phyloP scores from a whole-genome alignment of 495 filamentous ascomycete genomes.

The Rusavskia elegans region DNA sequence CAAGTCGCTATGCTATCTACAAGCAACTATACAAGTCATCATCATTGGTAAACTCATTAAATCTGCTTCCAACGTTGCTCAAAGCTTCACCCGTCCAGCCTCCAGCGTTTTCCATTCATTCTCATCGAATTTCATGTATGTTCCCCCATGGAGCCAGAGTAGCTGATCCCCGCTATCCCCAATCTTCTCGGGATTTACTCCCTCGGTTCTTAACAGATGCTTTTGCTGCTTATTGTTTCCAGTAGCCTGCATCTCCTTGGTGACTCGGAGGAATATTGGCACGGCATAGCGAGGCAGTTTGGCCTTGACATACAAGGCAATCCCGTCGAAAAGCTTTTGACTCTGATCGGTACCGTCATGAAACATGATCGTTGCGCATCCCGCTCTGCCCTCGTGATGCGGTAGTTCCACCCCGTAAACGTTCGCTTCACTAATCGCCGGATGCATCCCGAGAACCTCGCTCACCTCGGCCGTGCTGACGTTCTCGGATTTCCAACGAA shows the following conservation, averaged over 20 bases:
- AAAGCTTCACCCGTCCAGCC: constrained; percentile 56
- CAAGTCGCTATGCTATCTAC: too few relatives aligned
- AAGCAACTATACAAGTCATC: neutral
- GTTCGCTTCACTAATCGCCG: constrained; percentile 59
- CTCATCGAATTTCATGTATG: constrained; percentile 50
- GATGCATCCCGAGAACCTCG: constrained; percentile 52
- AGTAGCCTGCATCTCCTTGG: constrained; percentile 45
- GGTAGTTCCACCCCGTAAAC: constrained; percentile 80
- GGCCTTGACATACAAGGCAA: constrained; percentile 41
- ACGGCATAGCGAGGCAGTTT: constrained; percentile 57
- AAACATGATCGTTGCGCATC: constrained; percentile 59
- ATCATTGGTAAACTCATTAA: neutral
- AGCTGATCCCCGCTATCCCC: constrained; percentile 37
- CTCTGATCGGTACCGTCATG: constrained; percentile 21
- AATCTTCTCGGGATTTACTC: constrained; percentile 49
- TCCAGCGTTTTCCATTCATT: constrained; percentile 54
- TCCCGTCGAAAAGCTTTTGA: constrained; percentile 30
- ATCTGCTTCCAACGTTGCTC: neutral
- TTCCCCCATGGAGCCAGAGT: constrained; percentile 48
- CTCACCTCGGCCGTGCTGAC: constrained; percentile 75
- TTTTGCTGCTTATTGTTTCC: constrained; percentile 85
- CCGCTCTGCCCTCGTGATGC: constrained; percentile 71
- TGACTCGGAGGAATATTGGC: constrained; percentile 62
- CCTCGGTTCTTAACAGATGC: constrained; percentile 48
- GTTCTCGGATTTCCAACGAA: constrained; percentile 92